Evolutionary conservation across 352 stramenopile genomes (phyloP), one percentile per base, ranked within the genome.

Genomic region (Phytopythium vexans): DNA sequence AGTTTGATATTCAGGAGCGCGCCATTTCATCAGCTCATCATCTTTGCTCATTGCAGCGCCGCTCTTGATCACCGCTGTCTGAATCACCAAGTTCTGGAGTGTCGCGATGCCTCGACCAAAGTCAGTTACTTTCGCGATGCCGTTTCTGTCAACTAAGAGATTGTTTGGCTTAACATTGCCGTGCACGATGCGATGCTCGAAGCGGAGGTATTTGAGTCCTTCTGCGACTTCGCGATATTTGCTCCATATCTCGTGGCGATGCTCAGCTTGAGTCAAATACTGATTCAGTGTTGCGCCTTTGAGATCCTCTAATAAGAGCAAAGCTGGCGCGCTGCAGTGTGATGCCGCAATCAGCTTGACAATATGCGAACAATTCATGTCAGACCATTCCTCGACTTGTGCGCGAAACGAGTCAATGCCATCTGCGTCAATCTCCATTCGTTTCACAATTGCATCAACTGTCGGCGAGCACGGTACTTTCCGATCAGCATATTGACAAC

Each of bases 121-220:
- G 35, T 63, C 49, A 6, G 50, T 38, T 10, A 68, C 4, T 27
- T 68, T 68, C 27, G 58, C 55, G 4, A 4, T 31, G 3, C 41
- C 51, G 41, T 64, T 41, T 12, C 11, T 37, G 36, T 21, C 43
- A 9, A 68, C 49, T 34, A 68, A 27, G 4, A 67, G 58, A 45
- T 62, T 67, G 38, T 41, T 38, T 11, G 48, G 49, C 40, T 67
- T 67, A 16, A 68, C 21, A 15, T 68, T 60, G 35, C 60, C 42
- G 8, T 68, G 60, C 9, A 59, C 45, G 11, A 58, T 57, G 14
- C 51, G 44, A 1, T 11, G 6, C 3, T 50, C 36, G 3, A 42
- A 10, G 50, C 91, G 81, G 9, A 94, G 49, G 49, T 68, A 90
- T 32, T 50, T 11, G 4, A 94, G 51, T 0, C 72, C 83, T 6